These are phyloP conservation scores for Prunus yedoensis DNA, from an alignment of 331 rosid species.

Conservation along the genomic window DNA sequence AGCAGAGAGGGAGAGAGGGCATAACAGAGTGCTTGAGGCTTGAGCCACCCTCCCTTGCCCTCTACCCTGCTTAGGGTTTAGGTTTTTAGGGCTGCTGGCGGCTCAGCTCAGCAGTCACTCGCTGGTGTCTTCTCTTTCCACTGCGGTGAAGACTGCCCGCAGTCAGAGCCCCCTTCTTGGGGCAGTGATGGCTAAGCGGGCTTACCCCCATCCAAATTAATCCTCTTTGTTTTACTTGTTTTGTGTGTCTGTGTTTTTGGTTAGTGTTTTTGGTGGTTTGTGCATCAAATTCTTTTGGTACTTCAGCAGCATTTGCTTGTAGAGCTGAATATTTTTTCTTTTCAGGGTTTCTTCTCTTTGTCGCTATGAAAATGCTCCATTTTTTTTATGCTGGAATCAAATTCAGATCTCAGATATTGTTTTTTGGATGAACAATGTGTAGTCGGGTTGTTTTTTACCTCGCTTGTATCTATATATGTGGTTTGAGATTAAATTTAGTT, in stretches of 20 bases:
- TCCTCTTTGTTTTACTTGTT: too few species aligned
- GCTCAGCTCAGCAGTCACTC: not conserved
- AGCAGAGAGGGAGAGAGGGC: not conserved
- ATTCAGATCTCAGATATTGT: too few species aligned
- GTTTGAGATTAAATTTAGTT: not conserved
- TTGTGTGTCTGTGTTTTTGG: too few species aligned
- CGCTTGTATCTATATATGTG: too few species aligned
- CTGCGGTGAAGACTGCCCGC: constrained; percentile 25
- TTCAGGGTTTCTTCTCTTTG: too few species aligned
- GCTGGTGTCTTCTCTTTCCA: not conserved
- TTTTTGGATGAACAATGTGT: too few species aligned
- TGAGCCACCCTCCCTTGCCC: constrained; percentile 13
- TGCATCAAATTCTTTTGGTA: not conserved
- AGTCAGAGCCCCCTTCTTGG: constrained; percentile 13
- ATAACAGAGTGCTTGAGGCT: not conserved
- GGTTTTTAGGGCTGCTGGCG: constrained; percentile 13
- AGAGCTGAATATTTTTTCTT: too few species aligned
- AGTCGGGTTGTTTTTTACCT: too few species aligned
- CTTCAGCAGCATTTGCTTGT: too few species aligned
- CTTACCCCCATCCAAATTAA: not conserved
- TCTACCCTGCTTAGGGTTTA: not conserved
- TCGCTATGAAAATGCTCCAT: too few species aligned
- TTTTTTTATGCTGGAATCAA: too few species aligned
- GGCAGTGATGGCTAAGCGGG: constrained; percentile 24
- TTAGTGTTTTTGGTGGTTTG: too few species aligned